Evolutionary conservation across 2,329 filamentous ascomycete species (phyloP), one percentile per base, ranked within the genome.

Genomic region (Hypoxylon sp.): DNA sequence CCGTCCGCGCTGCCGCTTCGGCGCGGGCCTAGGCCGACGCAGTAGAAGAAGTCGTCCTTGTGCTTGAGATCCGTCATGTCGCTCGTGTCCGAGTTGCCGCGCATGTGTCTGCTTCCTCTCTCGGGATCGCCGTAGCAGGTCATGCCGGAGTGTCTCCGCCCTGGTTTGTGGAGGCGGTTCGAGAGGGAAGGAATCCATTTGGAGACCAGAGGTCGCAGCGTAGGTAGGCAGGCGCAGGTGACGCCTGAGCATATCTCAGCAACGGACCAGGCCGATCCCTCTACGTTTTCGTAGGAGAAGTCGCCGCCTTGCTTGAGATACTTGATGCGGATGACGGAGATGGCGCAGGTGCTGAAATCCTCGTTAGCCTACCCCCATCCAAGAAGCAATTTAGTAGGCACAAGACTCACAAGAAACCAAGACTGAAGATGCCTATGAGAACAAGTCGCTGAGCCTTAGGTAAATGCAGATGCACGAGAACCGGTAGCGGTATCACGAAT

Each of bases 251-350:
- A 73, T 2, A 79, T 59, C 60, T 79, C 77, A 52, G 69, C 71
- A 41, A 78, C 71, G 41, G 75, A 78, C 77, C 77, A 79, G 54
- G 70, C 72, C 0, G 77, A 75, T 1, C 73, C 72, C 24, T 72
- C 72, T 2, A 79, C 72, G 56, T 79, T 79, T 56, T 79, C 74
- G 70, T 75, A 79, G 1, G 77, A 77, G 24, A 74, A 71, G 62
- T 80, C 78, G 2, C 68, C 59, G 17, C 73, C 74, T 11, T 75
- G 69, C 2, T 72, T 61, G 28, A 79, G 73, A 56, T 75, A 79
- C 34, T 75, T 74, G 44, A 80, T 72, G 19, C 79, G 75, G 56
- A 79, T 76, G 44, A 79, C 69, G 4, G 77, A 79, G 47, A 80
- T 78, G 22, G 75, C 73, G 56, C 75, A 78, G 0, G 78, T 79